Conservation (phyloP, 331 rosid genomes). For the Malus hybrid region DNA sequence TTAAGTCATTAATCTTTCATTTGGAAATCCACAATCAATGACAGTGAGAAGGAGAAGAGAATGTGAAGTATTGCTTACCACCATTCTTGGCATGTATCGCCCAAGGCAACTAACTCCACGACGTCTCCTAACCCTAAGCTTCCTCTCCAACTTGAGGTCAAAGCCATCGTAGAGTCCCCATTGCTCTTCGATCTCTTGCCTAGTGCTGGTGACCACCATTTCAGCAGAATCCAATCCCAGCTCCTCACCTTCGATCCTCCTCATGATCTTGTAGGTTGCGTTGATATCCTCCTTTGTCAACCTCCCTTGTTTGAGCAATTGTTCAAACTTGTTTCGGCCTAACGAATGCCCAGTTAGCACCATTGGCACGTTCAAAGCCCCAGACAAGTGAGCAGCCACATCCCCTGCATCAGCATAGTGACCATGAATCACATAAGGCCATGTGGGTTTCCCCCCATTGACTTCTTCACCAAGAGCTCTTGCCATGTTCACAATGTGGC, state of each 20-base stretch:
- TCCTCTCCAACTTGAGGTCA: conserved; percentile 48
- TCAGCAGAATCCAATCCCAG: conserved; percentile 42
- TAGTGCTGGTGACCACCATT: conserved; percentile 51
- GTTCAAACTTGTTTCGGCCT: conserved; percentile 51
- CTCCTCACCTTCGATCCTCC: conserved; percentile 48
- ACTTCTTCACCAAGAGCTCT: conserved; percentile 45
- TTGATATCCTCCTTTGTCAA: conserved; percentile 36
- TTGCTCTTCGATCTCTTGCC: conserved; percentile 60
- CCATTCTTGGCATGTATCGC: conserved; percentile 54
- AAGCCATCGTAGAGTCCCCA: conserved; percentile 55
- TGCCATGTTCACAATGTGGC: conserved; percentile 48
- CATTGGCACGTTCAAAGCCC: conserved; percentile 49
- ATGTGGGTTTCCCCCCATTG: conserved; percentile 32
- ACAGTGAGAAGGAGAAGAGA: background rate
- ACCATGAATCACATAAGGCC: conserved; percentile 56
- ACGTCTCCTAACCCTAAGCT: conserved; percentile 44
- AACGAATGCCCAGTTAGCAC: conserved; percentile 55
- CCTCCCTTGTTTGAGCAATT: conserved; percentile 47
- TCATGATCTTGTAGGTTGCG: conserved; percentile 34
- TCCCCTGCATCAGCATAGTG: conserved; percentile 54
- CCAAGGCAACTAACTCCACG: conserved; percentile 56
- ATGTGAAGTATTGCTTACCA: conserved; percentile 17
- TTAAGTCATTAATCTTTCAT: background rate
- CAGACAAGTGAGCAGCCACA: conserved; percentile 41
- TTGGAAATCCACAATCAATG: background rate